A percentile compares a stretch with the other conserved stretches of the same genome.
These are phyloP conservation scores for Ceratobasidium sp. DNA, from an alignment of 1,284 basidiomycete species.

Conservation along the genomic window DNA sequence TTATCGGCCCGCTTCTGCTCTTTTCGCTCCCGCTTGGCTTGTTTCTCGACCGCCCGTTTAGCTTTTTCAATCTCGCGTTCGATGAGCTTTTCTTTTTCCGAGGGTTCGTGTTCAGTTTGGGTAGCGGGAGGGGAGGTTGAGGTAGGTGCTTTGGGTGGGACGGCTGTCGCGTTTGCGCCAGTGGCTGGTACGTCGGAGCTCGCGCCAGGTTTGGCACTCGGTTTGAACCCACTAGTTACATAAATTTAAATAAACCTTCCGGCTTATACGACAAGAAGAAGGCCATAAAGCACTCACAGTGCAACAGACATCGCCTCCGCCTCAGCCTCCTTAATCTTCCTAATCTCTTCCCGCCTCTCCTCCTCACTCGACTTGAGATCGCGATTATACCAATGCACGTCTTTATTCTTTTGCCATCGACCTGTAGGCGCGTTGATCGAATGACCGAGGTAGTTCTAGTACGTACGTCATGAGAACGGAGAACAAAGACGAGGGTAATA, in stretches of 20 bases:
- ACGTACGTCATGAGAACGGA: slow-evolving; percentile 5
- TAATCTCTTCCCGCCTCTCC: slow-evolving; percentile 78
- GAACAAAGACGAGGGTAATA: slow-evolving; percentile 33
- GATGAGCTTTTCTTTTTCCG: slow-evolving; percentile 53
- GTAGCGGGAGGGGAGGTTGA: slow-evolving; percentile 51
- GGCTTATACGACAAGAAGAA: not conserved
- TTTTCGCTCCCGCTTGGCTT: slow-evolving; percentile 60
- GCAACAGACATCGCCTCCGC: slow-evolving; percentile 87
- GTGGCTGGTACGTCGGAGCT: slow-evolving; percentile 26
- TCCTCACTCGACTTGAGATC: slow-evolving; percentile 65
- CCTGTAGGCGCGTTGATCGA: slow-evolving; percentile 94
- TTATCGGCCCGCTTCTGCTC: slow-evolving; percentile 65
- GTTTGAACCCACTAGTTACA: slow-evolving; percentile 56
- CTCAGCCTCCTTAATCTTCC: slow-evolving; percentile 85
- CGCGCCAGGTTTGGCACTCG: slow-evolving; percentile 48
- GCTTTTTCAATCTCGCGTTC: slow-evolving; percentile 57
- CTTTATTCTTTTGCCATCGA: slow-evolving; percentile 95
- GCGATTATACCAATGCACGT: slow-evolving; percentile 92
- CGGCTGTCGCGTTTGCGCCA: slow-evolving; percentile 36
- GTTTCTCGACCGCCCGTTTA: slow-evolving; percentile 56
- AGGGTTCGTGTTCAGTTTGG: not conserved
- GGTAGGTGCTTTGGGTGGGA: slow-evolving; percentile 25
- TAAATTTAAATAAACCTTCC: not conserved
- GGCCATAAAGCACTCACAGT: slow-evolving; percentile 66
- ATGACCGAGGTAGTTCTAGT: slow-evolving; percentile 89